Evolutionary conservation across 129 eudicot species (phyloP), one percentile per base, ranked within the genome.

Genomic region (Lactuca sativa): DNA sequence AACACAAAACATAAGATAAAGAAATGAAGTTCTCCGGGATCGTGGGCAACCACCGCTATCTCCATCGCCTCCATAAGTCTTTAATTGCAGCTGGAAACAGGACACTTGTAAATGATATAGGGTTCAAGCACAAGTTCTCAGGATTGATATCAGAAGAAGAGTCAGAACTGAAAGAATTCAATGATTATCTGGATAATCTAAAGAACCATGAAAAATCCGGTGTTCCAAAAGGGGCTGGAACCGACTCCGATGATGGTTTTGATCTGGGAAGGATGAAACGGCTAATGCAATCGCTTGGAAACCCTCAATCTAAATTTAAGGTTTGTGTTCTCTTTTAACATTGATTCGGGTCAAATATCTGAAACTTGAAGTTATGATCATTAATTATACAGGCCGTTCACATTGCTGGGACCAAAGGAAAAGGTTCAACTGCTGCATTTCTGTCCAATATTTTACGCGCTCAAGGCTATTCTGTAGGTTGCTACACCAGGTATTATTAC

Each of bases 401-500:
- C 72, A 79, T 95, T 70, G 97, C 96, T 71, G 99, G 99, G 57
- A 95, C 99, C 68, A 95, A 95, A 81, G 99, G 99, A 58, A 95
- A 95, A 84, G 99, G 99, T 58, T 95, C 99, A 25, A 90, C 97
- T 14, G 95, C 96, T 72, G 95, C 95, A 69, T 90, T 85, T 70
- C 69, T 95, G 31, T 90, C 99, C 62, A 90, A 82, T 65, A 95
- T 90, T 67, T 80, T 95, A 76, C 76, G 97, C 31, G 91, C 91
- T 14, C 79, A 87, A 70, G 99, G 97, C 2, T 90, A 87, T 75
- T 87, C 90, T 33, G 95, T 95, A 55, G 99, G 96, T 64, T 87
- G 97, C 82, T 95, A 90, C 77, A 85, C 97, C 4, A 90, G 99
- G 99, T 82, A 69, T 72, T 82, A 69, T 72, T 71, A 54, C 59